These are phyloP conservation scores for Sporothrix dimorphospora DNA, from an alignment of 2,329 filamentous ascomycete species.

Conservation along the genomic window DNA sequence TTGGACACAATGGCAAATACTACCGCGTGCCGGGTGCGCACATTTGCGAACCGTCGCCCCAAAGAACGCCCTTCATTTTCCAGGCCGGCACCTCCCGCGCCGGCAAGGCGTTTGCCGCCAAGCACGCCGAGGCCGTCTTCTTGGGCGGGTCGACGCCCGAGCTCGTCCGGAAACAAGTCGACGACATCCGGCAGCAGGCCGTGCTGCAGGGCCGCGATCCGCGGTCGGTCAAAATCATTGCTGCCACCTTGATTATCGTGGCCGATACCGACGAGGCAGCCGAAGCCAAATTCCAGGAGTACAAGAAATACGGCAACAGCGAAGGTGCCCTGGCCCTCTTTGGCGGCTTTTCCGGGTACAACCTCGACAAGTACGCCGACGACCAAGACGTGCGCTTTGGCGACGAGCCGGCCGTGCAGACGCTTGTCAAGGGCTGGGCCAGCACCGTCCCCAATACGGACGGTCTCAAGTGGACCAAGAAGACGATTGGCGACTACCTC, in stretches of 20 bases:
- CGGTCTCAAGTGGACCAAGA: conserved; percentile 69
- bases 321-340: conserved; percentile 72
- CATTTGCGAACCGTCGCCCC: conserved; percentile 28
- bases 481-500: conserved; percentile 63
- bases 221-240: conserved; percentile 34
- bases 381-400: conserved; percentile 43
- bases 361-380: conserved; percentile 47
- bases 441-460: conserved; percentile 43
- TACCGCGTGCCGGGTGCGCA: conserved; percentile 38
- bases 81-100: conserved; percentile 36
- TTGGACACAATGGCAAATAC: conserved; percentile 31
- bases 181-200: conserved; percentile 47
- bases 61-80: conserved; percentile 35
- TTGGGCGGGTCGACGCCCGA: conserved; percentile 32
- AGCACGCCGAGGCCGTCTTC: conserved; percentile 38
- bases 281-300: conserved; percentile 55
- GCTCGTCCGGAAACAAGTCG: conserved; percentile 29
- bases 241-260: conserved; percentile 35
- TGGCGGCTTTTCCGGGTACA: conserved; percentile 71
- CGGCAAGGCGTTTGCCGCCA: conserved; percentile 35
- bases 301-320: conserved; percentile 60
- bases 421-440: conserved; percentile 42
- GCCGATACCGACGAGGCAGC: conserved; percentile 35
- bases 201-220: conserved; percentile 33
- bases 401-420: not conserved